phyloP scores from a whole-genome alignment of 257 asterid genomes.

The Solanum boliviense region DNA sequence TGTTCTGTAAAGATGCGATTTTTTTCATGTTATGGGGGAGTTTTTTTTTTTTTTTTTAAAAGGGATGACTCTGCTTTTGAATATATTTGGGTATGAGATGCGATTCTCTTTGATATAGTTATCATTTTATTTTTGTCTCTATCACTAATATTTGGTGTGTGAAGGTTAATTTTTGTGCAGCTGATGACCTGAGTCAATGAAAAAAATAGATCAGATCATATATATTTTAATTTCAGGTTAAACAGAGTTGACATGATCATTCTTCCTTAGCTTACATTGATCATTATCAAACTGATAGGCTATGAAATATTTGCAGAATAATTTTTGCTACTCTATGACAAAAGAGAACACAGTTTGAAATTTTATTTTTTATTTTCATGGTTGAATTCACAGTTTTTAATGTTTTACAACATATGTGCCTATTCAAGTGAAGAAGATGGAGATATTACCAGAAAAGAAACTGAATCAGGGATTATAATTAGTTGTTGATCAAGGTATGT shows the following conservation, averaged over 20 bases:
- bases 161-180: neutral
- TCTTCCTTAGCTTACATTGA: neutral
- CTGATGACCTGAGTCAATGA: neutral
- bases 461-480: neutral
- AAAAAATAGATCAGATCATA: neutral
- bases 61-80: neutral
- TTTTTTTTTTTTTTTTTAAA: neutral
- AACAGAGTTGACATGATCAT: neutral
- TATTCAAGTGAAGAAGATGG: neutral
- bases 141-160: neutral
- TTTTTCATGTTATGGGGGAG: neutral
- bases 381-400: neutral
- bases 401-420: neutral
- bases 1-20: slow-evolving; percentile 1
- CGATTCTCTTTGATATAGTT: neutral
- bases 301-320: neutral
- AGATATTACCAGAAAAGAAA: neutral
- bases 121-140: neutral
- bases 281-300: neutral
- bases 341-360: neutral
- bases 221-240: neutral
- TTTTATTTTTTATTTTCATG: neutral
- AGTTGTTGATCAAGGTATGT: neutral
- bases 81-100: neutral
- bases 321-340: neutral